Evolutionary conservation across 768 basidiomycete species (phyloP).

Genomic region (Leccinellum albellum): DNA sequence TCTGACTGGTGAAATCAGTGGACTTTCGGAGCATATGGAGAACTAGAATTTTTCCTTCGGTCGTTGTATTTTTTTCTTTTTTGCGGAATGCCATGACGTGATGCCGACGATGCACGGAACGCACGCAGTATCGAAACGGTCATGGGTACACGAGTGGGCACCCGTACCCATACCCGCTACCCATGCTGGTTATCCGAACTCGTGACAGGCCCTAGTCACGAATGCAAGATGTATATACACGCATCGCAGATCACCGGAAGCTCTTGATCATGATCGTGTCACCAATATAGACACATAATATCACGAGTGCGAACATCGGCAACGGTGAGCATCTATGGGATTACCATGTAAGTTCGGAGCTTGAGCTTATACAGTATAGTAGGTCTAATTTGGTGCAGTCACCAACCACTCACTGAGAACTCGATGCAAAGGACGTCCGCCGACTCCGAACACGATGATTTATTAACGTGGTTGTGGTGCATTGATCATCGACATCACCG

Average conservation of each 20-base stretch:
- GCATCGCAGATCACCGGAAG: neutral
- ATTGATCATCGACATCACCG: neutral
- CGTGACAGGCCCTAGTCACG: too few relatives aligned
- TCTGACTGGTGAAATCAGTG: conserved; percentile 39
- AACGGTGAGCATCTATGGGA: neutral
- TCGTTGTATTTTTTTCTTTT: neutral
- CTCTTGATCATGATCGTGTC: neutral
- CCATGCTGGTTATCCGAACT: too few relatives aligned
- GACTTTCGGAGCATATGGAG: neutral
- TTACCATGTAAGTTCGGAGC: neutral
- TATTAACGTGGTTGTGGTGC: neutral
- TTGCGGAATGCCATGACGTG: too few relatives aligned
- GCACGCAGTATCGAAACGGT: too few relatives aligned
- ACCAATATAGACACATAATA: neutral
- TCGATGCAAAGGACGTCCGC: neutral
- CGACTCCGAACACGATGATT: neutral
- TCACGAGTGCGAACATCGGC: neutral
- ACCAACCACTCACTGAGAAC: neutral
- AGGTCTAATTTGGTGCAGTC: neutral
- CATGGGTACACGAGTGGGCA: too few relatives aligned
- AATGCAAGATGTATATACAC: neutral
- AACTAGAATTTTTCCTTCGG: neutral
- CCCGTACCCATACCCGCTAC: too few relatives aligned
- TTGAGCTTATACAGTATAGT: neutral
- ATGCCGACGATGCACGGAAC: too few relatives aligned